phyloP scores from a whole-genome alignment of 331 rosid genomes.

The Stylosanthes scabra region DNA sequence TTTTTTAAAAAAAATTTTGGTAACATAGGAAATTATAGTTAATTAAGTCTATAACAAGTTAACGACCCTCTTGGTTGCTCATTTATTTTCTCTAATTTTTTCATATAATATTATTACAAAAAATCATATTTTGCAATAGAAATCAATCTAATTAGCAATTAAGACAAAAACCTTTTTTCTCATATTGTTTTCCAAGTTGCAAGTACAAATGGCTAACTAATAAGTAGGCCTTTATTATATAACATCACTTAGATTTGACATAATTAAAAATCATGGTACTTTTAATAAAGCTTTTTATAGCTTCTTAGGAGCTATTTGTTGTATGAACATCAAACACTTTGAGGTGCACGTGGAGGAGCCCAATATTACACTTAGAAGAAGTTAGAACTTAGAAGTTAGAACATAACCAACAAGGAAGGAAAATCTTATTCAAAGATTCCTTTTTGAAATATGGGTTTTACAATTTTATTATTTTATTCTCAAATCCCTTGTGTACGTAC shows the following conservation, averaged over 20 bases:
- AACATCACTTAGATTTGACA: conserved; percentile 18
- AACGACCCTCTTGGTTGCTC: no score
- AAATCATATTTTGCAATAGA: no score
- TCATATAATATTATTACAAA: no score
- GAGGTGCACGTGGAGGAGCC: conserved; percentile 41
- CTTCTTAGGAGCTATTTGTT: conserved; percentile 9
- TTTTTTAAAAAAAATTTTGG: no score
- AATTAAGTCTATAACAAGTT: no score
- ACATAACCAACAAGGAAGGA: conserved; percentile 33
- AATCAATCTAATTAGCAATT: no score
- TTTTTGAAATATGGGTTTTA: conserved; percentile 16
- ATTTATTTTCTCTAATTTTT: no score
- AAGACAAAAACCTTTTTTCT: no score
- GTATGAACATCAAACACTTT: conserved; percentile 10
- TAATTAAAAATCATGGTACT: conserved; percentile 3
- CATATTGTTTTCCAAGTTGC: background rate
- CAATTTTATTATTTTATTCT: conserved; percentile 29
- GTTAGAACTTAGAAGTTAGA: background rate
- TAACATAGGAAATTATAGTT: no score
- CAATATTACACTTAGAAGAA: conserved; percentile 3
- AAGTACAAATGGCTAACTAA: conserved; percentile 1
- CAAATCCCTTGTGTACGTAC: conserved; percentile 24
- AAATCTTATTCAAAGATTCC: conserved; percentile 54
- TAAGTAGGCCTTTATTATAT: background rate
- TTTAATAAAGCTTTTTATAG: background rate